Conservation (phyloP, 345 rosid genomes). For the Aquilaria yunnanensis region DNA sequence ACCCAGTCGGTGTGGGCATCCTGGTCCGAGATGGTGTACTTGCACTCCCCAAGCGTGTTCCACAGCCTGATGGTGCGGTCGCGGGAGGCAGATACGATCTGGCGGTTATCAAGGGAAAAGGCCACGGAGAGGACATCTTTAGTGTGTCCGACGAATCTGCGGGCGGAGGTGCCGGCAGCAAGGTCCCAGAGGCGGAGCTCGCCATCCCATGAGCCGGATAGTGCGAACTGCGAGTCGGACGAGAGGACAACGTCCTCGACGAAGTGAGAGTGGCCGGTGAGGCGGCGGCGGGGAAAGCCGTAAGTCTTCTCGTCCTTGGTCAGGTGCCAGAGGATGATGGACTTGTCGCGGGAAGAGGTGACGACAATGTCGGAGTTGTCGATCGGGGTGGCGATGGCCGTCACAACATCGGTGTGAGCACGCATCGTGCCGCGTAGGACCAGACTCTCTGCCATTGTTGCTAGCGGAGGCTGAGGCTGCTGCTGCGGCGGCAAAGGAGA, state of each 20-base stretch:
- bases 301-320: constrained; percentile 80
- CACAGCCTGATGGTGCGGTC: constrained; percentile 93
- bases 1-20: constrained; percentile 94
- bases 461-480: no score
- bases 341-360: constrained; percentile 92
- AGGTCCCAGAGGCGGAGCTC: constrained; percentile 99
- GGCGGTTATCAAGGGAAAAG: constrained; percentile 92
- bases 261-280: constrained; percentile 94
- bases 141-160: constrained; percentile 91
- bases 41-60: constrained; percentile 97
- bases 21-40: constrained; percentile 86
- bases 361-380: constrained; percentile 93
- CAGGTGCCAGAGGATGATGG: constrained; percentile 84
- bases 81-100: constrained; percentile 95
- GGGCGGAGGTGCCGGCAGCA: constrained; percentile 62
- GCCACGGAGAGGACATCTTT: constrained; percentile 95
- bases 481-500: background rate
- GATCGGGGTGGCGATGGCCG: constrained; percentile 89
- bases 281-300: constrained; percentile 84
- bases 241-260: constrained; percentile 96
- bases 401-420: constrained; percentile 93
- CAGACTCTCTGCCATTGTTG: constrained; percentile 62
- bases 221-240: constrained; percentile 93
- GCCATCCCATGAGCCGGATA: constrained; percentile 96
- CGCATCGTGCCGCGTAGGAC: constrained; percentile 85